These are phyloP conservation scores for Coriaria nepalensis DNA, from an alignment of 306 rosid species.

Conservation along the genomic window DNA sequence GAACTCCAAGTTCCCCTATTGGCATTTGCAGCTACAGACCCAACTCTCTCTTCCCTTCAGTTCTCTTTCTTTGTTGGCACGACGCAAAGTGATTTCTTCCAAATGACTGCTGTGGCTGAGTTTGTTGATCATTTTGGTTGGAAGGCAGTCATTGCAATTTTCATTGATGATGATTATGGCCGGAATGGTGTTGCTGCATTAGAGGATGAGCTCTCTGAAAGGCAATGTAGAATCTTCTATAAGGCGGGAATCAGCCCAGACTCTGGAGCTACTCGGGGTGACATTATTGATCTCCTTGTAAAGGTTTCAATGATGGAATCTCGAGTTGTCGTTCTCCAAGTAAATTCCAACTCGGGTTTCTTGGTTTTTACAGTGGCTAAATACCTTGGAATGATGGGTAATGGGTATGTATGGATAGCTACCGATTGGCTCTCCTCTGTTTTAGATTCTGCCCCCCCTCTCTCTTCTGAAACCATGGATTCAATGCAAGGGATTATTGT, in stretches of 20 bases:
- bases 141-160: constrained; percentile 73
- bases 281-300: constrained; percentile 54
- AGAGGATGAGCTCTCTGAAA: constrained; percentile 48
- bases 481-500: constrained; percentile 62
- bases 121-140: constrained; percentile 58
- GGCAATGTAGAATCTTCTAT: constrained; percentile 62
- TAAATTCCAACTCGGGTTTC: constrained; percentile 56
- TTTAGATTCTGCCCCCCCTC: constrained; percentile 46
- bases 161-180: constrained; percentile 74
- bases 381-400: constrained; percentile 69
- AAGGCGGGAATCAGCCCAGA: constrained; percentile 52
- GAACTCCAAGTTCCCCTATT: constrained; percentile 76
- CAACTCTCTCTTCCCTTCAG: constrained; percentile 71
- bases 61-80: constrained; percentile 81
- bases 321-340: constrained; percentile 74
- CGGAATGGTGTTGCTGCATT: constrained; percentile 64
- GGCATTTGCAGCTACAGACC: constrained; percentile 91
- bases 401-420: constrained; percentile 89
- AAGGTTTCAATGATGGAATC: constrained; percentile 68
- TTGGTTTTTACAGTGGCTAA: constrained; percentile 50
- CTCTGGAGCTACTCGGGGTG: constrained; percentile 20
- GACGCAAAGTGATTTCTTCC: constrained; percentile 59
- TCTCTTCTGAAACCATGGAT: constrained; percentile 31
- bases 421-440: constrained; percentile 83
- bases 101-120: constrained; percentile 82